Base-by-base conservation (phyloP, 352 stramenopile genomes). In the Elongisporangium undulatum region DNA sequence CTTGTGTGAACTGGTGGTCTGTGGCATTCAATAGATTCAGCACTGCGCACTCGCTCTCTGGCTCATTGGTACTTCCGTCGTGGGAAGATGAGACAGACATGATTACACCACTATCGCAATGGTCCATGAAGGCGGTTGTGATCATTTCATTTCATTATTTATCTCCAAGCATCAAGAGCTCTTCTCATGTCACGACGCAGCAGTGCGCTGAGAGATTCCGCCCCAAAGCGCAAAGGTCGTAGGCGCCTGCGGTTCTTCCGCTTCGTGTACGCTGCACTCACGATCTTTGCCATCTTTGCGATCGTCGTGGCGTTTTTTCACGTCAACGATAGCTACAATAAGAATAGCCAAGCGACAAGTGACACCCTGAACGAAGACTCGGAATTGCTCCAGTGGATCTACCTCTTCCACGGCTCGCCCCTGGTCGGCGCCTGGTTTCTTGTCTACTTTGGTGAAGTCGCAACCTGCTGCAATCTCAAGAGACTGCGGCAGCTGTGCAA, bases 391-490 rank as follows among this genome's bases (percentile, higher is more conserved):
- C 69, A 80, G 64, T 92, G 75, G 73, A 77, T 92, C 56, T 92
- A 92, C 66, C 60, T 77, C 9, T 87, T 90, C 62, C 83, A 88
- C 54, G 79, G 79, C 24, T 84, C 82, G 53, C 82, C 82, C 16
- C 64, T 87, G 20, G 59, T 59, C 16, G 72, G 82, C 45, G 77
- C 77, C 8, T 92, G 82, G 82, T 76, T 89, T 53, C 61, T 92
- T 51, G 82, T 92, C 24, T 92, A 92, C 67, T 90, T 92, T 63
- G 79, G 72, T 58, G 87, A 92, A 68, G 89, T 92, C 52, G 66
- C 89, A 58, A 88, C 82, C 50, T 80, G 79, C 69, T 84, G 72
- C 66, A 76, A 78, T 60, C 89, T 92, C 67, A 89, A 90, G 58
- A 75, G 78, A 0, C 71, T 92, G 59, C 75, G 82, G 54, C 89